Base-by-base conservation (phyloP, 441 rosid species). In the Geranium incanum region DNA sequence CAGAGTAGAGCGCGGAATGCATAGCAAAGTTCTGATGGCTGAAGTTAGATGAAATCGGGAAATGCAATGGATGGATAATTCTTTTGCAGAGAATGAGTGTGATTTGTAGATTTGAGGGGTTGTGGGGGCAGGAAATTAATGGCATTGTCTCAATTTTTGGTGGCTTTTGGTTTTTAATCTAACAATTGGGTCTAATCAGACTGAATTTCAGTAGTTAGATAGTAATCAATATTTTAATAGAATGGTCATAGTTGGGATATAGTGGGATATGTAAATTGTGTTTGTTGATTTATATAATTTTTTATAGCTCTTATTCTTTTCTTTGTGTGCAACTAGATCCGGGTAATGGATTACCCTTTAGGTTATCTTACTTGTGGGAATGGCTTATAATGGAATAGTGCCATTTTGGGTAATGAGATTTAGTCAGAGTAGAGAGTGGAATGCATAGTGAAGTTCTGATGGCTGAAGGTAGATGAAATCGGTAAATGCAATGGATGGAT, bases 61-160 rank as follows among this genome's bases (percentile, higher is more conserved):
- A 55, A 55, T 55, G 21, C 62, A 15, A 55, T 15, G 6, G 62
- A 55, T 55, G 62, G 62, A 55, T n/a, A 55, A 15, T 4, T 18
- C 16, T 52, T 52, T 4, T 52, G 50, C 12, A 52, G 15, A 52
- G 62, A 55, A 55, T 55, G 62, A 4, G 62, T 55, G 21, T 15
- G 16, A 55, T 55, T n/a, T 55, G 62, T 55, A 55, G 62, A 55
- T n/a, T n/a, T 55, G 16, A 55, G 62, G 62, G 62, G 62, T 12
- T 55, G 62, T 55, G 5, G 11, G 62, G 62, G n/a, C 6, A n/a
- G n/a, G 6, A 55, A 16, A 55, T 3, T 16, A 12, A 4, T 15
- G 15, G 62, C 21, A 0, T 55, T 55, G 5, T 55, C 62, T 55
- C 19, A 15, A 55, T n/a, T 16, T 55, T 5, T 55, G 52, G 62